phyloP scores from a whole-genome alignment of 1,284 basidiomycete species.

The Sporisorium exsertum region DNA sequence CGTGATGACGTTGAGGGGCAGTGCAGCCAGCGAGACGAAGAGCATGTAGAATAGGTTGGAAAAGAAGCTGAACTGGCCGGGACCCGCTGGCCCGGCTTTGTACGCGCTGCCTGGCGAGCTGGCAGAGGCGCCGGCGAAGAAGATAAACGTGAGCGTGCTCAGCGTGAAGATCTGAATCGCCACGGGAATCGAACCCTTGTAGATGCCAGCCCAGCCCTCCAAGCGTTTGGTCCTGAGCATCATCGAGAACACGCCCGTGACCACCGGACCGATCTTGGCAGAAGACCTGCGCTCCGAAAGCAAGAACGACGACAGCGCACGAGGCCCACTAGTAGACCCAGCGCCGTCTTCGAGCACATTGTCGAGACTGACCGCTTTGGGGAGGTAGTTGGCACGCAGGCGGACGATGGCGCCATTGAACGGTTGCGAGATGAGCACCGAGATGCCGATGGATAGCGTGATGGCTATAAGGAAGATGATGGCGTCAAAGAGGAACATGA shows the following conservation, averaged over 20 bases:
- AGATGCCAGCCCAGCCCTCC: conserved; percentile 67
- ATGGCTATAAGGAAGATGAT: conserved; percentile 53
- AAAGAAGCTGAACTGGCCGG: conserved; percentile 61
- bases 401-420: conserved; percentile 64
- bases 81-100: conserved; percentile 57
- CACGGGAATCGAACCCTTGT: conserved; percentile 57
- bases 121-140: conserved; percentile 43
- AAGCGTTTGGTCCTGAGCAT: conserved; percentile 57
- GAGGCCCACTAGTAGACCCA: conserved; percentile 23
- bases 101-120: conserved; percentile 53
- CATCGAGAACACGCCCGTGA: conserved; percentile 62
- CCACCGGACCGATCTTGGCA: conserved; percentile 67
- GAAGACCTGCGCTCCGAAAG: conserved; percentile 51
- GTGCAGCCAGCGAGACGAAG: conserved; percentile 47
- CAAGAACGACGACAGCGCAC: conserved; percentile 50
- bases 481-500: conserved; percentile 40
- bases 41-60: conserved; percentile 59
- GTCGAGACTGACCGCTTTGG: conserved; percentile 65
- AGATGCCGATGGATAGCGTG: conserved; percentile 51
- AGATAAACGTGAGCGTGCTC: conserved; percentile 50
- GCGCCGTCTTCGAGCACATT: conserved; percentile 65
- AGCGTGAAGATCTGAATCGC: conserved; percentile 48
- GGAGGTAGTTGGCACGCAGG: conserved; percentile 67
- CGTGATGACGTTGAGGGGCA: conserved; percentile 63
- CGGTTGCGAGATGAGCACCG: conserved; percentile 61